Percentiles rank a stretch among this genome's conserved stretches.
phyloP scores from a whole-genome alignment of 352 stramenopile genomes.

The Globisporangium polare region DNA sequence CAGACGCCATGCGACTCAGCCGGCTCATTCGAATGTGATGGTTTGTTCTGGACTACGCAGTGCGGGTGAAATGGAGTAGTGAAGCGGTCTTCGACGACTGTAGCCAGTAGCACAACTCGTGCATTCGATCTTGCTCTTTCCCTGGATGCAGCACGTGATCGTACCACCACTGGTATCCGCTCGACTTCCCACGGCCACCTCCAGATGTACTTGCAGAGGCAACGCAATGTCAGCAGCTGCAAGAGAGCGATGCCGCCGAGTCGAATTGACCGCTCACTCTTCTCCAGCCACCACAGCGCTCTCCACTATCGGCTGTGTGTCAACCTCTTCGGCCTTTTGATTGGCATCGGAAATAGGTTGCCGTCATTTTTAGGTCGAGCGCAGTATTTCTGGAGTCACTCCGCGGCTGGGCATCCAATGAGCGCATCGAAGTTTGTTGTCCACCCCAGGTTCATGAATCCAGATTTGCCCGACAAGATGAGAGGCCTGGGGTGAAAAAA shows the following conservation, averaged over 20 bases:
- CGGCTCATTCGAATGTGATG: constrained; percentile 21
- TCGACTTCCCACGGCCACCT: background rate
- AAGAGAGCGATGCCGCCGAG: background rate
- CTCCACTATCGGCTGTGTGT: background rate
- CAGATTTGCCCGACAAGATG: no score
- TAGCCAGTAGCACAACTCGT: background rate
- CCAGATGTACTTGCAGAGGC: background rate
- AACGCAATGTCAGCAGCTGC: background rate
- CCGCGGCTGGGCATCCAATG: background rate
- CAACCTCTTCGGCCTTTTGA: background rate
- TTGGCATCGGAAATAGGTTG: background rate
- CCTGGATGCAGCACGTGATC: background rate
- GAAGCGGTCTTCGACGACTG: background rate
- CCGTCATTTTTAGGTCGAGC: background rate
- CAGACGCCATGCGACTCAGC: constrained; percentile 31
- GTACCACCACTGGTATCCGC: background rate
- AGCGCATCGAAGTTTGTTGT: background rate
- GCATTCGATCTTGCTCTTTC: background rate
- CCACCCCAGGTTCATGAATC: no score
- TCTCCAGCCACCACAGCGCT: no score
- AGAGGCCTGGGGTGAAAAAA: no score
- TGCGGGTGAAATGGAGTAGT: background rate
- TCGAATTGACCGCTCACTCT: background rate
- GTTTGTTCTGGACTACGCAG: background rate
- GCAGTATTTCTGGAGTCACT: background rate